Evolutionary conservation across 352 stramenopile genomes (phyloP).

Genomic region (Globisporangium nagaii): DNA sequence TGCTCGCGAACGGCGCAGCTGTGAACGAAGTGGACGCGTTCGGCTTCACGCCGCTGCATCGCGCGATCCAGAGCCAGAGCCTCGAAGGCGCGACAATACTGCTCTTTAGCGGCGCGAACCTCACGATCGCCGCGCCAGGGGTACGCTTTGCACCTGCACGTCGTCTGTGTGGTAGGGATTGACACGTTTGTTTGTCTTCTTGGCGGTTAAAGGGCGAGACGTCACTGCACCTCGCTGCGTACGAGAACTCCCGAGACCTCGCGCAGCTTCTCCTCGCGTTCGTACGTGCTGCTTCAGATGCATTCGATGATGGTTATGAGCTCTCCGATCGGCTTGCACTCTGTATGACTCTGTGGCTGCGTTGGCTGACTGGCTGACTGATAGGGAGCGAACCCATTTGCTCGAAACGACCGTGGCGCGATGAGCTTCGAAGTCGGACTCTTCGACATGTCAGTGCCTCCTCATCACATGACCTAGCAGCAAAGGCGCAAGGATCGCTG

Average conservation of each 20-base stretch:
- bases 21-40: conserved; percentile 23
- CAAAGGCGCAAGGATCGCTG: too few species aligned
- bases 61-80: conserved; percentile 19
- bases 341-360: too few species aligned
- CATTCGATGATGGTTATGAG: too few species aligned
- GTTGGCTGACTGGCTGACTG: too few species aligned
- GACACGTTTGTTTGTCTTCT: background rate
- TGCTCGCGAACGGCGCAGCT: conserved; percentile 18
- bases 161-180: background rate
- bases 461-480: conserved; percentile 26
- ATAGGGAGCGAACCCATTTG: conserved; percentile 26
- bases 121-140: conserved; percentile 20
- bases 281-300: conserved; percentile 11
- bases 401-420: conserved; percentile 24
- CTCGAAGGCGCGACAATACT: conserved; percentile 23
- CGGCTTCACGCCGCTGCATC: conserved; percentile 29
- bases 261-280: conserved; percentile 26
- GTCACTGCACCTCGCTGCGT: conserved; percentile 25
- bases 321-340: too few species aligned
- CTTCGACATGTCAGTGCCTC: conserved; percentile 29
- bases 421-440: conserved; percentile 27
- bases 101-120: conserved; percentile 22
- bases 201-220: conserved; percentile 13
- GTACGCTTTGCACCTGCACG: conserved; percentile 10
- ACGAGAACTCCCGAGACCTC: conserved; percentile 25